Evolutionary conservation across 2,329 filamentous ascomycete species (phyloP).

Genomic region (Cryphonectria carpinicola): DNA sequence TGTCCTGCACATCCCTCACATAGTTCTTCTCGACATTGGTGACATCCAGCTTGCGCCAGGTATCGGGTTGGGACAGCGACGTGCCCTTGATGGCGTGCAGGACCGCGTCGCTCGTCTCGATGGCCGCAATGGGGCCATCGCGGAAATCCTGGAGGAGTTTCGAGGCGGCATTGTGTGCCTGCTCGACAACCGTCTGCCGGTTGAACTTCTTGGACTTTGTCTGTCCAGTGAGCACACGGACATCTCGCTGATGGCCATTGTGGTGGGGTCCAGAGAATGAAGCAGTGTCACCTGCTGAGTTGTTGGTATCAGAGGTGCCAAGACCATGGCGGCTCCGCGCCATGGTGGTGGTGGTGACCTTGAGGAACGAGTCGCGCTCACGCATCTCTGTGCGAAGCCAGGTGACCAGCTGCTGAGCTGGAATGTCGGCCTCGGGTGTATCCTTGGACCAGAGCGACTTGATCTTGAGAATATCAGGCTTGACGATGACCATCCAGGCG

Average conservation of each 20-base stretch:
- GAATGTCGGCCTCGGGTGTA: slow-evolving; percentile 74
- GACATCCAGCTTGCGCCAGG: slow-evolving; percentile 80
- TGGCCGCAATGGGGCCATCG: slow-evolving; percentile 79
- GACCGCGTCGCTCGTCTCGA: slow-evolving; percentile 85
- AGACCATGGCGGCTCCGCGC: slow-evolving; percentile 16
- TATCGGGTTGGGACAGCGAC: slow-evolving; percentile 76
- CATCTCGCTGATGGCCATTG: slow-evolving; percentile 63
- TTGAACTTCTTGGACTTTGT: slow-evolving; percentile 92
- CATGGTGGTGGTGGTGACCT: slow-evolving; percentile 36
- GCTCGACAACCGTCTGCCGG: slow-evolving; percentile 82
- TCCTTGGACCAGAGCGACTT: slow-evolving; percentile 79
- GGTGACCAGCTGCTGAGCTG: slow-evolving; percentile 70
- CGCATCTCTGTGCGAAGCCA: slow-evolving; percentile 84
- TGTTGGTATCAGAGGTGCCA: slow-evolving; percentile 14
- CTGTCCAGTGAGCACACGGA: slow-evolving; percentile 81
- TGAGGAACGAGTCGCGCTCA: slow-evolving; percentile 67
- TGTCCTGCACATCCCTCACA: slow-evolving; percentile 77
- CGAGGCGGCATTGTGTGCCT: slow-evolving; percentile 64
- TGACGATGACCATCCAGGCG: slow-evolving; percentile 87
- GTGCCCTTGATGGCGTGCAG: slow-evolving; percentile 78
- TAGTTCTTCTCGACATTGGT: slow-evolving; percentile 81
- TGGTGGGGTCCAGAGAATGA: slow-evolving; percentile 34
- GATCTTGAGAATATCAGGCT: slow-evolving; percentile 79
- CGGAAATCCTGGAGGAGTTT: slow-evolving; percentile 72
- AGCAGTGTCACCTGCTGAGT: slow-evolving; percentile 13